Conservation (phyloP, 2,329 filamentous ascomycete genomes). For the Calycina marina region DNA sequence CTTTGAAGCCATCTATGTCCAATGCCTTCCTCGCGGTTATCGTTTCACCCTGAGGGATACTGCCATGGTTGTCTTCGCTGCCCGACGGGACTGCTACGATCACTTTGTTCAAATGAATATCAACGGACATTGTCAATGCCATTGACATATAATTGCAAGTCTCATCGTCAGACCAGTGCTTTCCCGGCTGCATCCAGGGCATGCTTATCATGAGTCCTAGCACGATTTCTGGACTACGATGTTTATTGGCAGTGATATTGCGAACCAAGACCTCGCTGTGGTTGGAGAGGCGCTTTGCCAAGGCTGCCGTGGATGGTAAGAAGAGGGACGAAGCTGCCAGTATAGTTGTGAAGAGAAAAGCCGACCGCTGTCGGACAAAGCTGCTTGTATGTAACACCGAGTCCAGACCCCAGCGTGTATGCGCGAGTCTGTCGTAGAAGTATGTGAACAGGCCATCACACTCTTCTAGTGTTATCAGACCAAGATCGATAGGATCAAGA, state of each 20-base stretch:
- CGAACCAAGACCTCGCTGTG: conserved; percentile 50
- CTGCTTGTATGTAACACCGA: conserved; percentile 47
- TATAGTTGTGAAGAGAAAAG: conserved; percentile 59
- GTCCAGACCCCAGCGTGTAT: conserved; percentile 62
- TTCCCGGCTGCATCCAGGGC: conserved; percentile 58
- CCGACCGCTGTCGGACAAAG: conserved; percentile 52
- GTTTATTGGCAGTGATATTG: conserved; percentile 43
- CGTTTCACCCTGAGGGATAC: conserved; percentile 49
- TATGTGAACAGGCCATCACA: conserved; percentile 48
- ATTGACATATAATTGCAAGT: conserved; percentile 58
- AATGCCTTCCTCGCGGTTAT: conserved; percentile 53
- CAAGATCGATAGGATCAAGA: conserved; percentile 54
- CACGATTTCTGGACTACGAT: conserved; percentile 59
- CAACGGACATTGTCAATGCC: conserved; percentile 53
- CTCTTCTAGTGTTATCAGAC: conserved; percentile 51
- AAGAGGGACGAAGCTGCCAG: conserved; percentile 55
- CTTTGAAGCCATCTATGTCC: conserved; percentile 50
- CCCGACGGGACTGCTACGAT: conserved; percentile 38
- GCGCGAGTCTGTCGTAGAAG: conserved; percentile 55
- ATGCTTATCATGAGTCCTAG: conserved; percentile 63
- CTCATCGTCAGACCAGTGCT: conserved; percentile 57
- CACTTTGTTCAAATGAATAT: conserved; percentile 56
- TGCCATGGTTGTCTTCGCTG: conserved; percentile 25
- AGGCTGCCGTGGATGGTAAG: conserved; percentile 43
- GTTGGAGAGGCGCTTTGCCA: conserved; percentile 50